Evolutionary conservation across 345 rosid genomes (phyloP), one percentile per base, ranked within the genome.

Genomic region (Mangifera indica): DNA sequence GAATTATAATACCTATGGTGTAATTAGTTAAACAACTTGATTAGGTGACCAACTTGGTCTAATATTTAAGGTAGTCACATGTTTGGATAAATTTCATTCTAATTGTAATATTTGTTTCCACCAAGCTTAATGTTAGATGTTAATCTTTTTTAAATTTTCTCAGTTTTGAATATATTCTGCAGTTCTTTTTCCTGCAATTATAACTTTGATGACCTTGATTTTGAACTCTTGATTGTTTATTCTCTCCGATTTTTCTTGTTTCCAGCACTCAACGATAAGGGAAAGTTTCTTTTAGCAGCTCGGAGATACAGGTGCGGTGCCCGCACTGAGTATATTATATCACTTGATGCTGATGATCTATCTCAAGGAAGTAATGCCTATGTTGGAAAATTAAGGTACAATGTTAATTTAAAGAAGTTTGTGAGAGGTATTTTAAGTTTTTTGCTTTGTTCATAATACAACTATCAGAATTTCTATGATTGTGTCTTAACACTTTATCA

Each of bases 361-460:
- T 94, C 98, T 34, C 98, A 94, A 87, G 97, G 93, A 79, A 94
- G 97, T 60, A 90, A 90, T 79, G 92, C 97, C 24, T 94, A 92
- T 65, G 86, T 92, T 25, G 98, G 98, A n/a, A 94, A 94, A 75
- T 76, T 94, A 82, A 87, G 97, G 98, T 93, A 79, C 18, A 71
- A 34, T n/a, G 60, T 61, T 58, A 63, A 13, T 52, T 40, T 1
- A 14, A 18, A 37, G 53, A 63, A 53, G 48, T 24, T 66, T 46
- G 9, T 32, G 7, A 57, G 32, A 55, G 22, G 21, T 49, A 20
- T 68, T 63, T 44, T 74, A 45, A 32, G 10, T 21, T 60, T 18
- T 58, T 18, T 63, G 10, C 8, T 63, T 54, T 42, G 7, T 60
- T 65, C 32, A 24, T 63, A 8, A 18, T 24, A 22, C 20, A 7